These are phyloP conservation scores for Acacia acuminata DNA, from an alignment of 306 rosid genomes.

Conservation along the genomic window DNA sequence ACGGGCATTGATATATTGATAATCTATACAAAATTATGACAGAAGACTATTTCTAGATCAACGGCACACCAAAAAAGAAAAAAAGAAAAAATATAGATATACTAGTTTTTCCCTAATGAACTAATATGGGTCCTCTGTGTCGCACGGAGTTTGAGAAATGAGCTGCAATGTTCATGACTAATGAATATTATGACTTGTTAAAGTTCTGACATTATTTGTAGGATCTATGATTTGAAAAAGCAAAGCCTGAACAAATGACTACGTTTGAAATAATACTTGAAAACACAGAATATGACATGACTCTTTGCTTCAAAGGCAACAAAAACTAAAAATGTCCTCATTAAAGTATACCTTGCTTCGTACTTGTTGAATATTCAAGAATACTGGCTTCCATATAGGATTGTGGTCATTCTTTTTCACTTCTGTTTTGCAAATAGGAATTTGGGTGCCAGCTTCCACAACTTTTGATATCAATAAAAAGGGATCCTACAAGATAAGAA, in stretches of 20 bases:
- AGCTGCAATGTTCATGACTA: neutral
- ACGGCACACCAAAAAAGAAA: too few species aligned
- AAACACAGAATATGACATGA: neutral
- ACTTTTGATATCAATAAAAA: conserved; percentile 68
- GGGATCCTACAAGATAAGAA: conserved; percentile 60
- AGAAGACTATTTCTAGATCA: conserved; percentile 2
- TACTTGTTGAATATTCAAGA: conserved; percentile 74
- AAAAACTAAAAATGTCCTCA: conserved; percentile 14
- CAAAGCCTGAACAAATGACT: neutral
- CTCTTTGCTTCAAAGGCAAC: conserved; percentile 9
- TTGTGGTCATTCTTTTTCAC: conserved; percentile 71
- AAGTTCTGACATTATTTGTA: neutral
- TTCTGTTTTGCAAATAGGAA: conserved; percentile 83
- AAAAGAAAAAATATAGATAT: neutral
- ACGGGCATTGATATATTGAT: neutral
- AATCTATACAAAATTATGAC: conserved; percentile 4
- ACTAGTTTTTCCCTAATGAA: neutral
- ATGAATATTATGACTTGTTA: neutral
- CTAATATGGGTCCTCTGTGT: neutral
- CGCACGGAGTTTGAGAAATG: neutral
- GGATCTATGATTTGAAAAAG: neutral
- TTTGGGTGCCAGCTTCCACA: conserved; percentile 51
- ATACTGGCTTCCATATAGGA: conserved; percentile 70
- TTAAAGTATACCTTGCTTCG: conserved; percentile 70
- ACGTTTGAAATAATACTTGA: conserved; percentile 8